Percentiles rank a stretch among this genome's conserved stretches.
phyloP scores from a whole-genome alignment of 1,139 yeast genomes.

The Geotrichum restrictum region DNA sequence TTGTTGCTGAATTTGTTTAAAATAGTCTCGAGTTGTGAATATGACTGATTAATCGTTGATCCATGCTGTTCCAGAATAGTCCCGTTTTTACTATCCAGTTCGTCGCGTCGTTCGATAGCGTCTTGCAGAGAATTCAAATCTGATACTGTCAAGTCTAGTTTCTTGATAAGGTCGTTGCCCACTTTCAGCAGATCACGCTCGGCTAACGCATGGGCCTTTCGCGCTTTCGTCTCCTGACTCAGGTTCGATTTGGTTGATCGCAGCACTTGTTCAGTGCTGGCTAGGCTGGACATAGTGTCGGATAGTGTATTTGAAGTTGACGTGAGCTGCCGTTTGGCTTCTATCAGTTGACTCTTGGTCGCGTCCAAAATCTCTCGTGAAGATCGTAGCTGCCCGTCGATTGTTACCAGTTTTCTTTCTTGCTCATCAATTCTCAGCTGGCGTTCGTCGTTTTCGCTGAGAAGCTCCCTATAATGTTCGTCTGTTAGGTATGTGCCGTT shows the following conservation, averaged over 20 bases:
- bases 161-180: conserved; percentile 32
- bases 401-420: conserved; percentile 44
- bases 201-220: conserved; percentile 36
- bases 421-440: conserved; percentile 41
- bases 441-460: conserved; percentile 17
- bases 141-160: conserved; percentile 31
- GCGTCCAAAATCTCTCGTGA: conserved; percentile 36
- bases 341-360: conserved; percentile 29
- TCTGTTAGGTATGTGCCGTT: conserved; percentile 64
- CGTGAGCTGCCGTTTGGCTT: conserved; percentile 32
- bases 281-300: conserved; percentile 25
- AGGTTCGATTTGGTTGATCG: conserved; percentile 27
- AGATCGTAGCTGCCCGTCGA: conserved; percentile 44
- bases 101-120: conserved; percentile 26
- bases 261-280: conserved; percentile 26
- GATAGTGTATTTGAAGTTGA: conserved; percentile 23
- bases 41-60: conserved; percentile 13
- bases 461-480: conserved; percentile 47
- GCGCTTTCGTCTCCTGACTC: conserved; percentile 29
- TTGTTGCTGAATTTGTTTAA: conserved; percentile 12
- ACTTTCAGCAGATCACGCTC: conserved; percentile 33
- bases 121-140: conserved; percentile 32
- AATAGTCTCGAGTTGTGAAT: conserved; percentile 21
- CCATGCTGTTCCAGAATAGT: conserved; percentile 23
- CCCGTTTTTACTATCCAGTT: conserved; percentile 24